Conservation (phyloP, 139 green algal genomes). For the Chlamydomonas incerta region DNA sequence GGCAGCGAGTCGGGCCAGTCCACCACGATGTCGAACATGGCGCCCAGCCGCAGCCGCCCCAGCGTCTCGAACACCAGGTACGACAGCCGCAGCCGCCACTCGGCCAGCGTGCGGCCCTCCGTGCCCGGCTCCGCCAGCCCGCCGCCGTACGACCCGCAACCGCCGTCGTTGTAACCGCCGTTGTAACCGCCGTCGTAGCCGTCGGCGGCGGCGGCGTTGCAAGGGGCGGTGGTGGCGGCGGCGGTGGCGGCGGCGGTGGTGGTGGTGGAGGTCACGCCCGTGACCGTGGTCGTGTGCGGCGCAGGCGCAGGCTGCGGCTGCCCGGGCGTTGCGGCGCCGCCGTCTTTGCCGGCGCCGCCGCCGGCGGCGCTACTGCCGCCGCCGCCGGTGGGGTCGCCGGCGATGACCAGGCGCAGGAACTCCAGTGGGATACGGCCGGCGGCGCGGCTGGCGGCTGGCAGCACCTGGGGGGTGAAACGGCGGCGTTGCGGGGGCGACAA, state of each 20-base stretch:
- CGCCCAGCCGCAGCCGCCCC: conserved; percentile 67
- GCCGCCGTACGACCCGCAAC: neutral
- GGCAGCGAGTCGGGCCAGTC: conserved; percentile 82
- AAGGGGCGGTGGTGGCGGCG: neutral
- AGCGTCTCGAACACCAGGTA: conserved; percentile 84
- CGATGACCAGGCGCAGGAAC: conserved; percentile 69
- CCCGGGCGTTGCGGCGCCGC: too few species aligned
- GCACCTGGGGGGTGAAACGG: conserved; percentile 25
- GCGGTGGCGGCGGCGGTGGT: neutral
- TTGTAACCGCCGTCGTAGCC: neutral
- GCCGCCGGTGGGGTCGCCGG: neutral
- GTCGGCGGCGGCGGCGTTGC: neutral
- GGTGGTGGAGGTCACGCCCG: neutral
- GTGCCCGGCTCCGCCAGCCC: conserved; percentile 31
- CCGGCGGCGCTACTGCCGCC: neutral
- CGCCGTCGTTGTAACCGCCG: neutral
- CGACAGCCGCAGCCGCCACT: conserved; percentile 76
- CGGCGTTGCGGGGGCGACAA: too few species aligned
- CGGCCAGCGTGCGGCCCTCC: conserved; percentile 31
- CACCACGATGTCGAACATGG: conserved; percentile 95
- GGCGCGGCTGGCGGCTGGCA: conserved; percentile 60
- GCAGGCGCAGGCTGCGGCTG: too few species aligned
- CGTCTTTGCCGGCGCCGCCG: too few species aligned
- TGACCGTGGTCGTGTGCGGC: too few species aligned
- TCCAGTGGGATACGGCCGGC: conserved; percentile 62